phyloP scores from a whole-genome alignment of 1,284 basidiomycete species.

The Fistulina hepatica region DNA sequence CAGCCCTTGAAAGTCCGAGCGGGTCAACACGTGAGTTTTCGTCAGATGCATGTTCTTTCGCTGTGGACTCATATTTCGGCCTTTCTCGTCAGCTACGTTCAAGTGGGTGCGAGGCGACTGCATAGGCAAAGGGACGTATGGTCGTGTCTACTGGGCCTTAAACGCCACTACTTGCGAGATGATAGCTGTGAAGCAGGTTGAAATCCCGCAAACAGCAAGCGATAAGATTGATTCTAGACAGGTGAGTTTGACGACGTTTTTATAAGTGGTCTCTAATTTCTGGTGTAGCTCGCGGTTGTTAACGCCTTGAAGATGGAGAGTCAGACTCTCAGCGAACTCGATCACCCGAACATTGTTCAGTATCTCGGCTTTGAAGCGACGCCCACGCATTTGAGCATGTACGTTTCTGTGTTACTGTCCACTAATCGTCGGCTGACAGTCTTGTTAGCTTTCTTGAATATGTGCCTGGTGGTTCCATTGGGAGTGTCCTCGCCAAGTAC shows the following conservation, averaged over 20 bases:
- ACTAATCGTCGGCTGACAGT: constrained; percentile 10
- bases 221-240: constrained; percentile 87
- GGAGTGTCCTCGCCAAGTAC: constrained; percentile 84
- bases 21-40: constrained; percentile 22
- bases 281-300: constrained; percentile 76
- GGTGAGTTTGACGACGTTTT: too few relatives aligned
- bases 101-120: constrained; percentile 98
- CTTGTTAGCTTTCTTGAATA: constrained; percentile 84
- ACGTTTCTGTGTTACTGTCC: constrained; percentile 24
- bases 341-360: constrained; percentile 95
- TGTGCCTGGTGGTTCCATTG: constrained; percentile 94
- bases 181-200: constrained; percentile 99
- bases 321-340: constrained; percentile 90
- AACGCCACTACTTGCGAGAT: constrained; percentile 99
- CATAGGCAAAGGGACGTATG: constrained; percentile 95
- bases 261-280: too few relatives aligned
- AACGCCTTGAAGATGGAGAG: constrained; percentile 92
- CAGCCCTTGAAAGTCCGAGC: constrained; percentile 52
- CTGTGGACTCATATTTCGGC: constrained; percentile 14
- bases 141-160: constrained; percentile 90
- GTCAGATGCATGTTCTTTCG: constrained; percentile 3
- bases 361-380: constrained; percentile 98
- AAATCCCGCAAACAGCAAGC: constrained; percentile 81
- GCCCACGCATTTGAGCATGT: constrained; percentile 86
- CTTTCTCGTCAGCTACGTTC: constrained; percentile 60